Base-by-base conservation (phyloP, 1,139 yeast species). In the Meyerozyma elateridarum region DNA sequence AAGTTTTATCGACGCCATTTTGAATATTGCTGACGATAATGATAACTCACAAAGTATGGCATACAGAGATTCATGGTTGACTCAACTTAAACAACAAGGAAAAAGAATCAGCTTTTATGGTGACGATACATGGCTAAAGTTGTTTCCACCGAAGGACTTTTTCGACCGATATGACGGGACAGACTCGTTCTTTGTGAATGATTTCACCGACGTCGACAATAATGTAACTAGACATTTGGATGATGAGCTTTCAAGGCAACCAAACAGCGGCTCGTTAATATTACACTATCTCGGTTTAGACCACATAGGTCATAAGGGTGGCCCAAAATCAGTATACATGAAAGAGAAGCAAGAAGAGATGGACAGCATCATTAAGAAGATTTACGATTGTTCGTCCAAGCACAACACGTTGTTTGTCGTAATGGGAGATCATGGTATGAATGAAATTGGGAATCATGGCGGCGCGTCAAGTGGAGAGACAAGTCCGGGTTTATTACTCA, bases 271-370 rank as follows among this genome's bases (percentile, higher is more conserved):
- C 52, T 83, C 80, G 3, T 60, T 91, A 40, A 83, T 93, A 31
- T 61, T 93, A 32, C 98, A 93, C 52, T 93, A 91, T 49, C 64
- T 93, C 16, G 99, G 98, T 0, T 62, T 93, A 29, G 98, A 93
- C 53, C 98, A 93, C 54, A 93, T 93, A 45, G 98, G 99, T 1
- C 98, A 93, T 54, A 89, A 88, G 51, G 94, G 95, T 22, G 99
- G 98, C 0, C 93, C 98, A 0, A 49, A 63, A 4, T 85, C 96
- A 5, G 59, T 70, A 0, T 80, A 77, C 45, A 91, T 93, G 98
- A 74, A 77, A 2, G 64, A 61, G 0, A 91, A 91, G 46, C 97
- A 88, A 41, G 38, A 37, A 6, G 98, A 91, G 55, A 87, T 91
- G 95, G 96, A 91, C 53, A 45, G 38, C 0, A 71, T 91, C 2